A percentile compares a stretch with the other conserved stretches of the same genome.
Evolutionary conservation across 371 early-diverging fungal genomes (phyloP).

Genomic region (Actinomortierella ambigua): DNA sequence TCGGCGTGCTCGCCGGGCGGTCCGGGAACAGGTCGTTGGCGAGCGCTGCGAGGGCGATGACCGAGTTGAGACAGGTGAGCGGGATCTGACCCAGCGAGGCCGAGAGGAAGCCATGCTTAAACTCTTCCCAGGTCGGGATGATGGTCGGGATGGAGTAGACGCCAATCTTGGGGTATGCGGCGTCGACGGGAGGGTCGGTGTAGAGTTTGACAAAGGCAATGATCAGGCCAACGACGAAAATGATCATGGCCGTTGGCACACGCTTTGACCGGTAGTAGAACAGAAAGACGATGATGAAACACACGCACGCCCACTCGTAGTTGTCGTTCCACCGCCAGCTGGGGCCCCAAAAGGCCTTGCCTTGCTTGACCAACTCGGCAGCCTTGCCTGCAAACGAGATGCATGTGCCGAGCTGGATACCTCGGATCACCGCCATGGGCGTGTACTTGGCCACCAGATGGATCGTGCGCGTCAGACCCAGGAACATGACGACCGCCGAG

Average conservation of each 20-base stretch:
- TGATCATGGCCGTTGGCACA: slow-evolving; percentile 73
- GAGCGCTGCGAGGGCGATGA: slow-evolving; percentile 78
- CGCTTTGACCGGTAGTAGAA: slow-evolving; percentile 67
- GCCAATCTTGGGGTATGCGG: slow-evolving; percentile 52
- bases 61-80: slow-evolving; percentile 82
- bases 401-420: slow-evolving; percentile 90
- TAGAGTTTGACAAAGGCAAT: slow-evolving; percentile 61
- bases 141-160: slow-evolving; percentile 65
- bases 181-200: slow-evolving; percentile 29
- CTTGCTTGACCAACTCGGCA: slow-evolving; percentile 55
- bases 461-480: slow-evolving; percentile 78
- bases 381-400: slow-evolving; percentile 78
- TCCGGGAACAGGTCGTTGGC: slow-evolving; percentile 86
- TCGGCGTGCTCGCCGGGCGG: slow-evolving; percentile 53
- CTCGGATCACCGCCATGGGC: slow-evolving; percentile 81
- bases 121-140: slow-evolving; percentile 69
- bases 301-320: slow-evolving; percentile 69
- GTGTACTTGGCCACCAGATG: slow-evolving; percentile 72
- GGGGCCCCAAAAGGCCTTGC: slow-evolving; percentile 49
- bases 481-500: slow-evolving; percentile 64
- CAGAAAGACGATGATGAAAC: slow-evolving; percentile 69
- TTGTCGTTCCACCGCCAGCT: slow-evolving; percentile 78
- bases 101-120: slow-evolving; percentile 71
- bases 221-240: slow-evolving; percentile 76
- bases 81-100: slow-evolving; percentile 92